These are phyloP conservation scores for Monosporozyma servazzii DNA, from an alignment of 805 yeast species.

Conservation along the genomic window DNA sequence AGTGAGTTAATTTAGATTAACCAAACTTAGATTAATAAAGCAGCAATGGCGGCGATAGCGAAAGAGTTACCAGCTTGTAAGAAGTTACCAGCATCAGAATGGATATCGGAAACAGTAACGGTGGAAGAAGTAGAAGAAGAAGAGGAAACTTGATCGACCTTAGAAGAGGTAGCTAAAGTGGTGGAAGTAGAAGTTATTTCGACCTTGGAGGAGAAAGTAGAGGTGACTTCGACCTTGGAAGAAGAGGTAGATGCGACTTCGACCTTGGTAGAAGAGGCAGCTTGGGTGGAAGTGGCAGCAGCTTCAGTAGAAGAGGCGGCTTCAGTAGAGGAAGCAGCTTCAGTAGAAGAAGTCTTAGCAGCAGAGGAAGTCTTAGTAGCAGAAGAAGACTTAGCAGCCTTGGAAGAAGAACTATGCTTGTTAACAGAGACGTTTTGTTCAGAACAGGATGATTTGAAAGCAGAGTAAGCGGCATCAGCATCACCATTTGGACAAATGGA, in stretches of 20 bases:
- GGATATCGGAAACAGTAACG: slow-evolving; percentile 24
- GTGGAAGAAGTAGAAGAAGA: slow-evolving; percentile 13
- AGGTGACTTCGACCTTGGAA: slow-evolving; percentile 13
- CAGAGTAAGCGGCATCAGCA: slow-evolving; percentile 47
- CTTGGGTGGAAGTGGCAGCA: slow-evolving; percentile 25
- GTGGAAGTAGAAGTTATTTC: slow-evolving; percentile 26
- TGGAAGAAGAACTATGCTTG: slow-evolving; percentile 24
- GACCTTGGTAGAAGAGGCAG: slow-evolving; percentile 29
- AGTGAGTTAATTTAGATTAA: slow-evolving; percentile 12
- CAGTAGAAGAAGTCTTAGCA: slow-evolving; percentile 13
- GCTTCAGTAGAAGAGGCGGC: slow-evolving; percentile 13
- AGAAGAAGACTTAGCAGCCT: slow-evolving; percentile 23
- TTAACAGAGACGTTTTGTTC: slow-evolving; percentile 35
- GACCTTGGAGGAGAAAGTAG: slow-evolving; percentile 20
- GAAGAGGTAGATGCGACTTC: slow-evolving; percentile 25
- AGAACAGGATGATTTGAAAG: slow-evolving; percentile 47
- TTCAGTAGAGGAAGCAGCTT: slow-evolving; percentile 14
- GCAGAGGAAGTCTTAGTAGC: slow-evolving; percentile 15
- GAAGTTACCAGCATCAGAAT: slow-evolving; percentile 30
- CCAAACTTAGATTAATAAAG: slow-evolving; percentile 23
- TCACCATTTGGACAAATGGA: slow-evolving; percentile 59
- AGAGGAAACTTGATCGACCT: neutral
- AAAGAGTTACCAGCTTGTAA: slow-evolving; percentile 20
- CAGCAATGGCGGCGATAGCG: slow-evolving; percentile 20
- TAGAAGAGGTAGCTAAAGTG: slow-evolving; percentile 3